Evolutionary conservation across 179 eudicot genomes (phyloP), one percentile per base, ranked within the genome.

Genomic region (Silene vulgaris): DNA sequence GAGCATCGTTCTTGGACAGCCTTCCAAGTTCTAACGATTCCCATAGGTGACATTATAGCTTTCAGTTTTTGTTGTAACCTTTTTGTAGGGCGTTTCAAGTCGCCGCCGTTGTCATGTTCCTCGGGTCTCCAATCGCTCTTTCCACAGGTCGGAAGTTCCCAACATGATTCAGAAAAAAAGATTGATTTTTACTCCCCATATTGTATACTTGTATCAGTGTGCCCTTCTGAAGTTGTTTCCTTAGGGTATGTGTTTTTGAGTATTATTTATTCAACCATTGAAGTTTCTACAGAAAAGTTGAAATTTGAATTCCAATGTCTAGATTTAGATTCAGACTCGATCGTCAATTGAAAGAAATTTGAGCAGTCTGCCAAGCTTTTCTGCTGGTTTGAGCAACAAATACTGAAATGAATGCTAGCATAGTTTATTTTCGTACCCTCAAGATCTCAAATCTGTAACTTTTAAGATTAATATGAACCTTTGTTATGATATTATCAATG

Each of bases 1-100:
- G 96, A 85, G 84, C 88, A 50, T 85, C 75, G 20, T 89, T 93
- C 82, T 83, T 90, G 88, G 89, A 86, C 77, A 80, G 81, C 71
- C 85, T 91, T 77, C 88, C 97, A 12, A 80, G 77, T 59, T 65
- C 68, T 19, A 72, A 59, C 57, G 60, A 72, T 75, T 66, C 57
- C 76, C 73, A 73, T 64, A 69, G 74, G 56, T 70, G 74, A 65
- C 35, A 19, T 66, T 11, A 11, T 50, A 12, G 9, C n/a, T 50
- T 19, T 70, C 52, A 6, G 19, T 17, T 32, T 74, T 59, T 17
- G 28, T 16, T 65, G 70, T 65, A 45, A 73, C 65, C 45, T 13
- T 28, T 52, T 71, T 69, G 72, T 69, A 56, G 63, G 74, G 5
- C 45, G 14, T 52, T 14, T 70, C 23, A n/a, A 29, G 11, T 54